These are phyloP conservation scores for Puccinia polysora DNA, from an alignment of 1,284 basidiomycete genomes.

Conservation along the genomic window DNA sequence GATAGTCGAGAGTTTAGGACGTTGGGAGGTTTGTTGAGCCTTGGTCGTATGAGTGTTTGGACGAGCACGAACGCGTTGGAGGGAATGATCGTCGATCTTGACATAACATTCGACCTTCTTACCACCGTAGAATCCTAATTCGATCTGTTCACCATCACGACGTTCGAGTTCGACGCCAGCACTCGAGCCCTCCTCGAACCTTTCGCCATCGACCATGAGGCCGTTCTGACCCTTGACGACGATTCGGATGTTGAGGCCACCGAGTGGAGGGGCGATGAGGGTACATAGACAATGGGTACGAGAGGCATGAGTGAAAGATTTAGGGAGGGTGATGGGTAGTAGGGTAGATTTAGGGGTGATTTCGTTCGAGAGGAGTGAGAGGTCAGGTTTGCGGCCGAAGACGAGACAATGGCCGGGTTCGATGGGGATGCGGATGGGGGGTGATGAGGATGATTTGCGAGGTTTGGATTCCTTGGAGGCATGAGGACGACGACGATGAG, in stretches of 20 bases:
- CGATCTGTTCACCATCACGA: conserved; percentile 40
- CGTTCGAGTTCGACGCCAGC: conserved; percentile 30
- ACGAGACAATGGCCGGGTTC: conserved; percentile 38
- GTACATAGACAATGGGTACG: conserved; percentile 40
- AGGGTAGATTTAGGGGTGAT: conserved; percentile 29
- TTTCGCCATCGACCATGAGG: conserved; percentile 38
- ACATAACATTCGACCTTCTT: conserved; percentile 41
- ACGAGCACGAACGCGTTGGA: neutral
- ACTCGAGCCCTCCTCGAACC: conserved; percentile 32
- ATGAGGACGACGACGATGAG: neutral
- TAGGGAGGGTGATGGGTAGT: conserved; percentile 26
- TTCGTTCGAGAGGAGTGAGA: conserved; percentile 13
- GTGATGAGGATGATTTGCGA: neutral
- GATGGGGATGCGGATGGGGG: conserved; percentile 23
- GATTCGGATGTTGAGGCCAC: conserved; percentile 30
- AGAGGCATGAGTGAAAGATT: conserved; percentile 43
- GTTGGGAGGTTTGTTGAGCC: too few relatives aligned
- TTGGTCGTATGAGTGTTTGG: neutral
- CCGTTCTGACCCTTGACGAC: conserved; percentile 44
- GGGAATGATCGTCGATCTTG: conserved; percentile 22
- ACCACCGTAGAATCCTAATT: conserved; percentile 40
- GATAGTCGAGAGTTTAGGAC: neutral
- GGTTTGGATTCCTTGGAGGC: neutral
- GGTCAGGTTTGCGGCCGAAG: conserved; percentile 38
- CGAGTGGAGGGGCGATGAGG: conserved; percentile 38